Evolutionary conservation across 164 flowering plant genomes (phyloP), one percentile per base, ranked within the genome.

Genomic region (Dillenia suffruticosa): DNA sequence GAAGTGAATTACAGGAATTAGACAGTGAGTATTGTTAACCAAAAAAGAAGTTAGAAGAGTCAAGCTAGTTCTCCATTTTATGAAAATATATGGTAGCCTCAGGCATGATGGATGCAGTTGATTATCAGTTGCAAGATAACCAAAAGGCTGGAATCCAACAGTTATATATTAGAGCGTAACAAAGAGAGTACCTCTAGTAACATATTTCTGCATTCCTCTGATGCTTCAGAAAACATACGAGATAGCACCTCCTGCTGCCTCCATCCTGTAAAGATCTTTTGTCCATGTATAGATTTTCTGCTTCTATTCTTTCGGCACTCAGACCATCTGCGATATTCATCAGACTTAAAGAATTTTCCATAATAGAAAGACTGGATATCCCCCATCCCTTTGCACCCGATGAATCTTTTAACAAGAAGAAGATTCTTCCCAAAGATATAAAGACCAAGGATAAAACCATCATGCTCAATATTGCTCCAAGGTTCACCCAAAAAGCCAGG

Each of bases 361-460:
- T 87, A 84, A 48, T 87, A 87, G 56, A 69, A 81, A 3, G 77
- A 75, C 45, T 81, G 59, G 43, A 84, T 56, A 22, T 73, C 80
- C 10, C 84, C 82, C 81, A 78, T 76, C 47, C 17, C 62, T 63
- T 78, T 81, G 57, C 71, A 75, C 59, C 59, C 83, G 26, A 82
- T 56, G 66, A 87, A 84, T 40, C 56, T 77, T 74, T 70, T 50
- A 49, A 84, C 77, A 32, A 50, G 73, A 64, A 69, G 72, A 59
- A 86, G 82, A 56, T 84, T 82, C 74, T 86, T 86, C 66, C 84
- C 86, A 69, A 82, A 82, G 3, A 84, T 75, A 57, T 86, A 82
- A 32, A 86, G 59, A 54, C 86, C 82, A 44, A 86, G 86, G 26
- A 86, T 67, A 66, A 86, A 79, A 59, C 80, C 70, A 10, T 56